These are phyloP conservation scores for Rhododendron griersonianum DNA, from an alignment of 148 eudicot genomes.

Conservation along the genomic window DNA sequence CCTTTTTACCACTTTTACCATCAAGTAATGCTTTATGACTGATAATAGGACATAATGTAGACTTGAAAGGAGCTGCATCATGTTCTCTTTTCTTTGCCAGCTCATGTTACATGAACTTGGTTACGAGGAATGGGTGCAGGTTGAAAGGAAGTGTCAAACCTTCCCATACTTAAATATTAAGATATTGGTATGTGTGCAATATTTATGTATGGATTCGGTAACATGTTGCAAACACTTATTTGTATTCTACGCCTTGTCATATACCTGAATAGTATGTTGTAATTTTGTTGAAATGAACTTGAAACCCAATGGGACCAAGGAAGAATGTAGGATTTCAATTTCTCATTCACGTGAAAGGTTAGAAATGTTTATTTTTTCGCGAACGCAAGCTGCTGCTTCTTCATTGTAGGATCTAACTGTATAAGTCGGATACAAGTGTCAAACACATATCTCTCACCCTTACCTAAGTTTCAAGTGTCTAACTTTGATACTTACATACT, in stretches of 20 bases:
- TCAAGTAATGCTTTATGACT: not conserved
- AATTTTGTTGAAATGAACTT: not conserved
- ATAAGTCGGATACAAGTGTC: too few relatives aligned
- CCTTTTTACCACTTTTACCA: not conserved
- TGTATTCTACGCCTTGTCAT: not conserved
- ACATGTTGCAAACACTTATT: not conserved
- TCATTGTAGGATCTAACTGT: too few relatives aligned
- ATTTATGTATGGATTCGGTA: not conserved
- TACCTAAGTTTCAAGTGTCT: too few relatives aligned
- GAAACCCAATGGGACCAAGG: not conserved
- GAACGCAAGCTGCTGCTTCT: not conserved
- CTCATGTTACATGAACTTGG: not conserved
- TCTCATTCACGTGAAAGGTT: not conserved
- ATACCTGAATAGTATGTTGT: not conserved
- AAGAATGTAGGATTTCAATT: not conserved
- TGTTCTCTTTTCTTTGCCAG: not conserved
- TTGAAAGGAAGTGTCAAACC: not conserved
- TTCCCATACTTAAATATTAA: not conserved
- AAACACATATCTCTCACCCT: too few relatives aligned
- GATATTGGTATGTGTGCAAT: not conserved
- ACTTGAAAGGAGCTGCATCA: not conserved
- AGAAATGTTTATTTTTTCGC: too few relatives aligned
- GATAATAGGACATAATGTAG: too few relatives aligned
- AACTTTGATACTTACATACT: too few relatives aligned
- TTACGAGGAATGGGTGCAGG: too few relatives aligned